Conservation (phyloP, 352 stramenopile species). For the Plasmopara muralis region DNA sequence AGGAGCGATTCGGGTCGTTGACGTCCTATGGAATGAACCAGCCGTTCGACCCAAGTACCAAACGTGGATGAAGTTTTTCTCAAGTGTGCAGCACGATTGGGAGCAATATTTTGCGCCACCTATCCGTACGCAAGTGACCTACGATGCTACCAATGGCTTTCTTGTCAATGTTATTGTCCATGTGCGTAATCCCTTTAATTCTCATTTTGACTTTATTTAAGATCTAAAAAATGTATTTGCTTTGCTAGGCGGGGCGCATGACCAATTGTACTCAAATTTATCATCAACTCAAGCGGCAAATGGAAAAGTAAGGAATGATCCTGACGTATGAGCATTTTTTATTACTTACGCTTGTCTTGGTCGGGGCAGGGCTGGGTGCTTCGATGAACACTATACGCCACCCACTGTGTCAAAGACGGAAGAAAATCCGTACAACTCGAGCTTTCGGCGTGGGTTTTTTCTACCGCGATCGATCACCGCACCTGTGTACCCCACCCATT, state of each 20-base stretch:
- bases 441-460: conserved; percentile 21
- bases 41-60: conserved; percentile 24
- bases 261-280: conserved; percentile 29
- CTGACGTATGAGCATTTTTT: background rate
- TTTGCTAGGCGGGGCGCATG: conserved; percentile 29
- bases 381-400: conserved; percentile 39
- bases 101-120: conserved; percentile 32
- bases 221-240: background rate
- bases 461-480: conserved; percentile 32
- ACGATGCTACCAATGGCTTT: conserved; percentile 46
- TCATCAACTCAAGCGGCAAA: conserved; percentile 33
- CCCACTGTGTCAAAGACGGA: conserved; percentile 38
- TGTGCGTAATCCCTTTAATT: conserved; percentile 15
- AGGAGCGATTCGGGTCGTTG: conserved; percentile 66
- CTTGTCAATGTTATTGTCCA: conserved; percentile 54
- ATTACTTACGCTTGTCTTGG: background rate
- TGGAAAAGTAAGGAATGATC: conserved; percentile 27
- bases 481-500: conserved; percentile 36
- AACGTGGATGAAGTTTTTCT: conserved; percentile 18
- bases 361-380: conserved; percentile 36
- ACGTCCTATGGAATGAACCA: conserved; percentile 86
- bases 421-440: conserved; percentile 11
- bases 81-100: conserved; percentile 21
- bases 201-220: background rate
- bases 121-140: conserved; percentile 54